Evolutionary conservation across 1,139 yeast species (phyloP).

Genomic region (Taiozyma sp.): DNA sequence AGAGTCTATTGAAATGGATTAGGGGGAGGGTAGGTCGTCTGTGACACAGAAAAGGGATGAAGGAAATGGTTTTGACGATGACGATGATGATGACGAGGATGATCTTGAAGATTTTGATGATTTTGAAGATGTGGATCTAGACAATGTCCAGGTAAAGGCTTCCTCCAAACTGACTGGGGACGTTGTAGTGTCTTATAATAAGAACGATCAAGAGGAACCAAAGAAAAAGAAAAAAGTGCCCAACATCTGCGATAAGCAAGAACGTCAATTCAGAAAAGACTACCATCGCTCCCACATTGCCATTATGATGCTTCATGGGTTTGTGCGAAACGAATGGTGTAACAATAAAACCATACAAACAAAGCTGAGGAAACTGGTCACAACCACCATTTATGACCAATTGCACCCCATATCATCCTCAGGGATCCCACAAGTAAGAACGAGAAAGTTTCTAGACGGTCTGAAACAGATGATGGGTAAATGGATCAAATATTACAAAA

Average conservation of each 20-base stretch:
- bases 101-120: conserved; percentile 27
- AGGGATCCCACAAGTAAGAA: conserved; percentile 37
- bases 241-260: conserved; percentile 45
- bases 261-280: conserved; percentile 41
- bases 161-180: conserved; percentile 17
- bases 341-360: conserved; percentile 41
- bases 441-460: conserved; percentile 72
- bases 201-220: conserved; percentile 8
- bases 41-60: too few species aligned
- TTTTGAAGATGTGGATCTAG: conserved; percentile 37
- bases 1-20: too few species aligned
- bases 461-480: conserved; percentile 54
- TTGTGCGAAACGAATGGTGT: conserved; percentile 69
- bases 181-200: conserved; percentile 22
- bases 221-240: conserved; percentile 20
- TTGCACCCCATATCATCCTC: conserved; percentile 40
- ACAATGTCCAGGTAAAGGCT: conserved; percentile 25
- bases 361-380: conserved; percentile 39
- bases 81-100: conserved; percentile 23
- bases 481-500: conserved; percentile 57
- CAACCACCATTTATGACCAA: conserved; percentile 38
- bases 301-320: conserved; percentile 59
- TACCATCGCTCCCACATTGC: conserved; percentile 58
- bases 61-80: conserved; percentile 9
- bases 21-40: too few species aligned